A percentile compares a stretch with the other conserved stretches of the same genome.
These are phyloP conservation scores for Oxytropis ochrocephala DNA, from an alignment of 306 rosid species.

Conservation along the genomic window DNA sequence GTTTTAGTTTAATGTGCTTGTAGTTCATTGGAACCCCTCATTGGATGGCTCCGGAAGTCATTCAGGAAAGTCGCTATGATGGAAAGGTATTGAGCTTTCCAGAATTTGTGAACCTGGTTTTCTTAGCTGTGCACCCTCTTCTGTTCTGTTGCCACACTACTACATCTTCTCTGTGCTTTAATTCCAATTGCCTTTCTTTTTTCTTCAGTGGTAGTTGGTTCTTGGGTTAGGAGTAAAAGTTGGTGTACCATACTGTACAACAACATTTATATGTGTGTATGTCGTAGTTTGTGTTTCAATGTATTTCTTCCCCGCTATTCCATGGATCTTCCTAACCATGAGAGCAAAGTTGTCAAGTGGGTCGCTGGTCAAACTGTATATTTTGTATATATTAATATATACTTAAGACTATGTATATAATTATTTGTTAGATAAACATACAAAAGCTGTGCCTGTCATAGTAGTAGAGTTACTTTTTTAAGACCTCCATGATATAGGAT, in stretches of 20 bases:
- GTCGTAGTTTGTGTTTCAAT: neutral
- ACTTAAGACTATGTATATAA: too few species aligned
- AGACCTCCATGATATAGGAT: too few species aligned
- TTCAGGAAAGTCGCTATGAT: slow-evolving; percentile 98
- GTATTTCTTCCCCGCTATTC: neutral
- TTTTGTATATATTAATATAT: too few species aligned
- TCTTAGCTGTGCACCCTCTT: slow-evolving; percentile 6
- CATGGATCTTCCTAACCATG: neutral
- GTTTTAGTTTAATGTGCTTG: slow-evolving; percentile 28
- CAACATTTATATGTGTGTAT: neutral
- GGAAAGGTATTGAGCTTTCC: slow-evolving; percentile 63
- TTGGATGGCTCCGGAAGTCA: slow-evolving; percentile 99
- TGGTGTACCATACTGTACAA: neutral
- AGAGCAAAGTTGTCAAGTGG: too few species aligned
- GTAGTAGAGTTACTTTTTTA: too few species aligned
- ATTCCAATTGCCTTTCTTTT: neutral
- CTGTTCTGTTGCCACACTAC: slow-evolving; percentile 13
- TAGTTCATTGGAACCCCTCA: slow-evolving; percentile 99
- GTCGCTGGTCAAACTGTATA: too few species aligned
- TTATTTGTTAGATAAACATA: too few species aligned
- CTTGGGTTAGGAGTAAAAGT: neutral
- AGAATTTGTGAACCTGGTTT: slow-evolving; percentile 14
- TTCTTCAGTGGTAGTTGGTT: neutral
- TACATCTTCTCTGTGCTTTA: slow-evolving; percentile 5
- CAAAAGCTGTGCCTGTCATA: too few species aligned